Evolutionary conservation across 768 basidiomycete species (phyloP).

Genomic region (Tylopilus balloui): DNA sequence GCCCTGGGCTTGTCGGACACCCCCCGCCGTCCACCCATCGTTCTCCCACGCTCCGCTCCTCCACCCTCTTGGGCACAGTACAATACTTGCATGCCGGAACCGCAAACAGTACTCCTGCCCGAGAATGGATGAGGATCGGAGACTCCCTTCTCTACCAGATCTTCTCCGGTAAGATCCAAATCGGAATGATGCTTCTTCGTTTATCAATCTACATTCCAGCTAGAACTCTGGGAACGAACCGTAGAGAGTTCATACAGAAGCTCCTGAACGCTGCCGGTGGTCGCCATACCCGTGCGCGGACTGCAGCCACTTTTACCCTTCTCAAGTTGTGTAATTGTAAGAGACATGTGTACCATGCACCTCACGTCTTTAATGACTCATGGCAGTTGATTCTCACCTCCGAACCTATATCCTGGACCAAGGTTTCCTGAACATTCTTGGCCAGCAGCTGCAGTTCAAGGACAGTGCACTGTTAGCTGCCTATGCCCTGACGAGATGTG

Average conservation of each 20-base stretch:
- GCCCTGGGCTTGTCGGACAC: not conserved
- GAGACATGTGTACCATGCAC: not conserved
- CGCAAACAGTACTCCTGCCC: not conserved
- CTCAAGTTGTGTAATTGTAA: constrained; percentile 8
- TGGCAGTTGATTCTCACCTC: not conserved
- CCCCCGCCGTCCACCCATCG: not conserved
- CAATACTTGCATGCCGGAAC: constrained; percentile 3
- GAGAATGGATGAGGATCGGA: constrained; percentile 9
- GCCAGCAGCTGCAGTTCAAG: constrained; percentile 1
- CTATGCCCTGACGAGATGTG: constrained; percentile 3
- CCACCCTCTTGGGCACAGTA: not conserved
- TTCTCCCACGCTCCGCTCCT: constrained; percentile 7
- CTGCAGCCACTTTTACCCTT: constrained; percentile 6
- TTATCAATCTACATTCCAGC: not conserved
- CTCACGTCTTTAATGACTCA: not conserved
- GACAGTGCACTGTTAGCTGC: constrained; percentile 5
- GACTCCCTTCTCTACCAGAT: constrained; percentile 8
- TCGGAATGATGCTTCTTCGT: not conserved
- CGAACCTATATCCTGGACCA: not conserved
- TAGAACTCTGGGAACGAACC: constrained; percentile 1
- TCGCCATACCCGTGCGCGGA: not conserved
- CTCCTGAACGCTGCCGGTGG: constrained; percentile 3
- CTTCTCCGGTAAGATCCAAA: not conserved
- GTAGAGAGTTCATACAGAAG: constrained; percentile 4
- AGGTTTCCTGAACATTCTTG: constrained; percentile 1